Evolutionary conservation across 2,329 filamentous ascomycete species (phyloP), one percentile per base, ranked within the genome.

Genomic region (Colletotrichum eremochloae): DNA sequence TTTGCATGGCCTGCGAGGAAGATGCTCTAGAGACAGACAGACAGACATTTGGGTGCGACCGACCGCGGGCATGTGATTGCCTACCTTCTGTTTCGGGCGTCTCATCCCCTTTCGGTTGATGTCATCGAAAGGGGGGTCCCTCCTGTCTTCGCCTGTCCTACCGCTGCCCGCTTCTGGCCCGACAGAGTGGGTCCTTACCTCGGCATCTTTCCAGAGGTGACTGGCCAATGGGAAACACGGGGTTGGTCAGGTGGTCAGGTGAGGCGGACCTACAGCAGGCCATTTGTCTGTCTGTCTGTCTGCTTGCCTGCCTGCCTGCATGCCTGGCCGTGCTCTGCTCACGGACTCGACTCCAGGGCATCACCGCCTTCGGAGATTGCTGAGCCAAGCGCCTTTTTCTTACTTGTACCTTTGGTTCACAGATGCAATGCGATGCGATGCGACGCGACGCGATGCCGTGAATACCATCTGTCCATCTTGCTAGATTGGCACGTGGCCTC

Each of bases 201-300:
- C 70, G 70, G 70, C 70, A 60, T 70, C 66, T 70, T 65, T 65
- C 15, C 20, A 20, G 1, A 7, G 36, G 15, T 38, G 18, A 36
- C 48, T 18, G 52, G 31, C 70, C 70, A 72, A 70, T 70, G 33
- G 33, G 24, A 40, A 36, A 18, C 33, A 20, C 36, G 33, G 24
- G 20, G 66, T 60, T 72, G 70, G 70, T 72, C 70, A 72, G 6
- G 66, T 72, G 70, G 70, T 72, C 70, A 72, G 6, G 66, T 9
- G 60, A 56, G 18, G 14, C 24, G 9, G 44, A 31, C 12, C 24
- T 24, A 1, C 24, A 24, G 24, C 24, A 24, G 24, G 24, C 24
- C 24, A 24, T 24, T 24, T 24, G 24, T 24, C 24, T 24, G 24
- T 24, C 24, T 24, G 24, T 24, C 24, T 24, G 24, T 1, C 24